Base-by-base conservation (phyloP, 306 rosid genomes). In the Sesbania bispinosa region DNA sequence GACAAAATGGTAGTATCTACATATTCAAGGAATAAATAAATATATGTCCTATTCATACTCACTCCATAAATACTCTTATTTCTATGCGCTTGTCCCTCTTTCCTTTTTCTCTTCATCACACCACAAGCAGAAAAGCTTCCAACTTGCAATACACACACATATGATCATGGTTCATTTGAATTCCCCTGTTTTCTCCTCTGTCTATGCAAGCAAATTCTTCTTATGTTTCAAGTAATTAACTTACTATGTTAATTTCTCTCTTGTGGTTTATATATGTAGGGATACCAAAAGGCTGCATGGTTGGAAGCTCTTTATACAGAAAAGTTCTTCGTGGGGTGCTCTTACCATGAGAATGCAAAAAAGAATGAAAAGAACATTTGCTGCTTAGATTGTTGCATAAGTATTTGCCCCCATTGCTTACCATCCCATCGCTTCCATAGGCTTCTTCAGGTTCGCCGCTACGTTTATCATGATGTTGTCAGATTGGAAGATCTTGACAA, bases 401-500 rank as follows among this genome's bases (percentile, higher is more conserved):
- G 70, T 4, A 24, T 64, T 43, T 64, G 70, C 27, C 70, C 70
- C 7, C 70, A 64, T 6, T 64, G 70, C 21, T 42, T 64, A 4
- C 70, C 70, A 1, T 43, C 70, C 0, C 70, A 64, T 64, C 54
- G 70, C 24, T 64, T 43, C 70, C 70, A 64, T 26, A 42, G 55
- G 26, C 70, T 64, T 42, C 70, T 64, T 43, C 70, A 64, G 41
- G 55, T 64, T 64, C 70, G 70, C 10, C 70, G 70, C 0, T 64
- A 64, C 5, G 55, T 64, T 43, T 64, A 64, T 43, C 70, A 64
- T 43, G 70, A 64, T 42, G 70, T 64, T 64, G 70, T 64, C 26
- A 64, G 55, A 43, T 43, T 64, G 38, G 70, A 64, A 43, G 70
- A 64, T 64, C 70, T 64, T 43, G 39, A 43, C 2, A 64, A 64